A percentile compares a stretch with the other conserved stretches of the same genome.
Evolutionary conservation across 106 monocot species (phyloP).

Genomic region (Hemerocallis citrina): DNA sequence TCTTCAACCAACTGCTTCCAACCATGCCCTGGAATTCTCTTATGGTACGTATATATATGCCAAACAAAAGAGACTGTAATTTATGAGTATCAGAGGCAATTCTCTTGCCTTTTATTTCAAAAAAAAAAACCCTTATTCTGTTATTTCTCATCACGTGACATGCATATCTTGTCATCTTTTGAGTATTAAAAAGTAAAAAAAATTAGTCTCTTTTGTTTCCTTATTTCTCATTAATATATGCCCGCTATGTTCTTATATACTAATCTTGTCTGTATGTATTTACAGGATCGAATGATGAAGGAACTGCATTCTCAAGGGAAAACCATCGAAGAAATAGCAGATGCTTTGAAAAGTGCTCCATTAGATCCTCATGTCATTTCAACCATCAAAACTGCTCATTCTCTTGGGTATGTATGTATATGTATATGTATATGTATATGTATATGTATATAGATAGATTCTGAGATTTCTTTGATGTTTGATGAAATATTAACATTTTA

Average conservation of each 20-base stretch:
- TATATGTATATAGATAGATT: neutral
- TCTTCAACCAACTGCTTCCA: constrained; percentile 47
- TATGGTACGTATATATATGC: constrained; percentile 59
- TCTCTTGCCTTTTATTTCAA: too few relatives aligned
- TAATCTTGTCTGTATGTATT: too few relatives aligned
- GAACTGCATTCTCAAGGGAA: constrained; percentile 44
- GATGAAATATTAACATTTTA: neutral
- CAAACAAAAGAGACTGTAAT: too few relatives aligned
- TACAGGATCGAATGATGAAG: constrained; percentile 46
- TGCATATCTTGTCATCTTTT: too few relatives aligned
- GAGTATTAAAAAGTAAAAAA: too few relatives aligned
- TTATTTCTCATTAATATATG: too few relatives aligned
- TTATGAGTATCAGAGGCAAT: too few relatives aligned
- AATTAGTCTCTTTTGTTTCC: too few relatives aligned
- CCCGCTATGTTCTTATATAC: too few relatives aligned
- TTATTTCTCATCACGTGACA: too few relatives aligned
- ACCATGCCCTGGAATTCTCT: constrained; percentile 75
- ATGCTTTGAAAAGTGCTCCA: constrained; percentile 27
- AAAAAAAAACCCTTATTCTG: too few relatives aligned
- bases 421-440: too few relatives aligned
- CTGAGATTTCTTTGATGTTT: neutral
- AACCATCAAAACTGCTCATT: constrained; percentile 41
- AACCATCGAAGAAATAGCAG: constrained; percentile 32
- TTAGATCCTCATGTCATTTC: constrained; percentile 28
- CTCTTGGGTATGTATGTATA: constrained; percentile 36